Percentiles rank a stretch among this genome's conserved stretches.
phyloP scores from a whole-genome alignment of 768 basidiomycete genomes.

The Amanita inopinata region DNA sequence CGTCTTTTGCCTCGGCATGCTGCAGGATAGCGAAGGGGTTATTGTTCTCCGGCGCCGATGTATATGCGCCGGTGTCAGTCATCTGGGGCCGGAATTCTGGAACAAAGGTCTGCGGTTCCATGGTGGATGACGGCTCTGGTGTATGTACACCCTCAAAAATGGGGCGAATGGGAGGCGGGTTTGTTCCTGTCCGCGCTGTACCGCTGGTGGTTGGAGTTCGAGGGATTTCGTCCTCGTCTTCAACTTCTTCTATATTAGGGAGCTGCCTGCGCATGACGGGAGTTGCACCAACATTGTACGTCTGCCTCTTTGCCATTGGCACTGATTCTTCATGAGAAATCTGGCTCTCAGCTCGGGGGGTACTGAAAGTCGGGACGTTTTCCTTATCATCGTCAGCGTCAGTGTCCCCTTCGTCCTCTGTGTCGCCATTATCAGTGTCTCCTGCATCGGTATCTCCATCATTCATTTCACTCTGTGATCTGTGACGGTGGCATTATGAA shows the following conservation, averaged over 20 bases:
- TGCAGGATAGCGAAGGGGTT: neutral
- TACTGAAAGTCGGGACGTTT: neutral
- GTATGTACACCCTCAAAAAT: neutral
- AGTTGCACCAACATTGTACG: neutral
- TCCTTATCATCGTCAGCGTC: constrained; percentile 7
- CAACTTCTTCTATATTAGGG: neutral
- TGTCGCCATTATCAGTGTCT: constrained; percentile 5
- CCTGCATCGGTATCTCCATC: neutral
- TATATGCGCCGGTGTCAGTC: neutral
- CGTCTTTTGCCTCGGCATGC: neutral
- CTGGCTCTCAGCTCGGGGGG: neutral
- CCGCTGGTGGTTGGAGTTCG: too few species aligned
- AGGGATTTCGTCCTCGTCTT: neutral
- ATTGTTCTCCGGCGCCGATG: neutral
- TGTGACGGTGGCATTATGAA: neutral
- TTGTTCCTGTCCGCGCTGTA: neutral
- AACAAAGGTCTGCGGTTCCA: too few species aligned
- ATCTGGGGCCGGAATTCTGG: too few species aligned
- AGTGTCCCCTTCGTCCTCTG: constrained; percentile 1
- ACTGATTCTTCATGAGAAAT: neutral
- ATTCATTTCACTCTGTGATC: too few species aligned
- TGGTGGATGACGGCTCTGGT: too few species aligned
- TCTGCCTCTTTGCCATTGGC: neutral
- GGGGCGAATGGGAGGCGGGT: neutral
- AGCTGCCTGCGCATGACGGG: neutral